Conservation (phyloP, 495 filamentous ascomycete genomes). For the Penicillium alfredii region DNA sequence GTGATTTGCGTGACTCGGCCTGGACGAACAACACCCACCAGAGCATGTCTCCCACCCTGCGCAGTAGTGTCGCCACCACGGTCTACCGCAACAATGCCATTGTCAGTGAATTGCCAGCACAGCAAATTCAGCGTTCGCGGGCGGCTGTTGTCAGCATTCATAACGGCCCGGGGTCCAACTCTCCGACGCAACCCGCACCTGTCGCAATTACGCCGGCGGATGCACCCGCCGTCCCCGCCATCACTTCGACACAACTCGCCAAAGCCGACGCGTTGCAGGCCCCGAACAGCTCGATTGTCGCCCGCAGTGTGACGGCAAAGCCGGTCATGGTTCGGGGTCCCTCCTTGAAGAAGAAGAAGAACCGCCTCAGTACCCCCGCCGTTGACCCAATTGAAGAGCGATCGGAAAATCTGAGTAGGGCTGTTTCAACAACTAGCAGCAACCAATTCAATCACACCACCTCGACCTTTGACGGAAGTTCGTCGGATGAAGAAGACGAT, state of each 20-base stretch:
- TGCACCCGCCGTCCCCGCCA: conserved; percentile 47
- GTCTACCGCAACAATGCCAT: conserved; percentile 86
- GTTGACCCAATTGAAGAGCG: conserved; percentile 24
- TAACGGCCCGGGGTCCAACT: conserved; percentile 28
- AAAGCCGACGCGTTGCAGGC: conserved; percentile 35
- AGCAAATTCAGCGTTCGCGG: conserved; percentile 76
- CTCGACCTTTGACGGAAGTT: conserved; percentile 35
- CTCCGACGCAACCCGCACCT: conserved; percentile 8
- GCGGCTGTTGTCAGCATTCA: conserved; percentile 89
- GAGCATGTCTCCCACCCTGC: conserved; percentile 55
- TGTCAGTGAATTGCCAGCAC: conserved; percentile 71
- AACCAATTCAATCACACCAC: conserved; percentile 16
- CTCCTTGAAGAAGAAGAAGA: conserved; percentile 31
- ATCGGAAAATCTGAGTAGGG: conserved; percentile 13
- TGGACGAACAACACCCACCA: conserved; percentile 63
- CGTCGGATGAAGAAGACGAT: conserved; percentile 34
- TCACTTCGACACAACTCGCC: conserved; percentile 44
- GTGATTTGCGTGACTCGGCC: conserved; percentile 84
- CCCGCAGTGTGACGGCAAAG: conserved; percentile 38
- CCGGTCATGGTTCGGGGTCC: conserved; percentile 40
- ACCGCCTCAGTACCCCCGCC: conserved; percentile 3
- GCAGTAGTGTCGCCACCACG: conserved; percentile 83
- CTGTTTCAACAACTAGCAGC: conserved; percentile 10
- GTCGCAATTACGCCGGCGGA: conserved; percentile 34
- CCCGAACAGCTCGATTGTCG: conserved; percentile 38